Base-by-base conservation (phyloP, 2,329 filamentous ascomycete genomes). In the Trichoderma harzianum region DNA sequence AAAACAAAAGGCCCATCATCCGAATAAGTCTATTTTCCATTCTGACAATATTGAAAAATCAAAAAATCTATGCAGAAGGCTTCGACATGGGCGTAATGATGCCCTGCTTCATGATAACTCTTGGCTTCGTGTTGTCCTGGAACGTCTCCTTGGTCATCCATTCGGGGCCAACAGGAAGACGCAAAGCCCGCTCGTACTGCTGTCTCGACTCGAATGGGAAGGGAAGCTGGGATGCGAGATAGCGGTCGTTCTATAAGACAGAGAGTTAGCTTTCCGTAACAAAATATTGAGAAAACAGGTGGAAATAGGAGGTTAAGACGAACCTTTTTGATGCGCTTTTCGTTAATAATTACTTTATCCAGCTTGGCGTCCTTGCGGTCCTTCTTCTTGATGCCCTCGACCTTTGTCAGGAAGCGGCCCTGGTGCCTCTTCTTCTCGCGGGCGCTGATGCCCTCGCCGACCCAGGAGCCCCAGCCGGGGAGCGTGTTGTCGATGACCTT, bases 101-200 rank as follows among this genome's bases (percentile, higher is more conserved):
- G 61, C 96, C 96, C 83, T 95, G 93, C 86, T 97, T 98, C 80
- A 97, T 85, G 81, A 98, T 86, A 75, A 98, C 88, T 77, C 94
- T 90, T 72, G 96, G 96, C 87, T 95, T 97, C 72, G 93, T 97
- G 73, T 89, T 89, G 76, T 92, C 90, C 85, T 98, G 95, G 87
- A 96, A 96, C 16, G 92, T 94, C 84, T 94, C 90, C 88, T 97
- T 98, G n/a, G 95, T 98, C 76, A 91, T 90, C 95, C 95, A 99
- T 82, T 99, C 95, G 18, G 92, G 93, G 1, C 96, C 96, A 73
- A 98, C 89, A 1, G 96, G 96, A 75, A 98, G 83, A 57, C 95
- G 87, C 72, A 98, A 84, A 74, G 92, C 93, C 65, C 95, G 86
- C 85, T 99, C 96, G 83, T 98, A 98, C 85, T 98, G 94, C 78